These are phyloP conservation scores for Clitopilus passeckerianus DNA, from an alignment of 768 basidiomycete species.

Conservation along the genomic window DNA sequence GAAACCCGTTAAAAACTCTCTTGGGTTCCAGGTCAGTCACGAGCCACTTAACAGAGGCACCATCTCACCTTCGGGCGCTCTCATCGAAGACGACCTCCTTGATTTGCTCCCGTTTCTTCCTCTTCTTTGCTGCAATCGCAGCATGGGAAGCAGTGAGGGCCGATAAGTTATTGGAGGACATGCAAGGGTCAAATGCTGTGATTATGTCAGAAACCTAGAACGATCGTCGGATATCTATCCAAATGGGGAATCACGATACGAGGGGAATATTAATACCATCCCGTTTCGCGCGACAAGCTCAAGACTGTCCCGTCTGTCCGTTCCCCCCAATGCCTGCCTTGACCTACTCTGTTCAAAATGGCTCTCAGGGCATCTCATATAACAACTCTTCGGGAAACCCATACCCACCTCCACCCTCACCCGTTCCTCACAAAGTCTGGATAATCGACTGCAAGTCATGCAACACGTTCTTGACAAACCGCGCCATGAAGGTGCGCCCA, in stretches of 20 bases:
- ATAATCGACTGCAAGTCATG: conserved; percentile 76
- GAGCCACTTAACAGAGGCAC: conserved; percentile 1
- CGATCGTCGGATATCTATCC: conserved; percentile 1
- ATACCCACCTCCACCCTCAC: conserved; percentile 35
- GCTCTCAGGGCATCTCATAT: conserved; percentile 22
- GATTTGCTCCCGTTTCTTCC: conserved; percentile 60
- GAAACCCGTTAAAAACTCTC: conserved; percentile 91
- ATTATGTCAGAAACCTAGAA: not conserved
- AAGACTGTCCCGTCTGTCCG: not conserved
- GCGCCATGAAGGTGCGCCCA: conserved; percentile 70
- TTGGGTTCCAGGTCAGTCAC: conserved; percentile 24
- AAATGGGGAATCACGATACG: conserved; percentile 1
- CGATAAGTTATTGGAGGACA: conserved; percentile 28
- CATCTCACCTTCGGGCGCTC: conserved; percentile 63
- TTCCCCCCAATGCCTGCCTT: conserved; percentile 7
- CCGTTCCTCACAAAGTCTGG: conserved; percentile 70
- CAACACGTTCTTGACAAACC: conserved; percentile 70
- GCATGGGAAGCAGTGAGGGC: conserved; percentile 60
- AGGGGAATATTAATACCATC: not conserved
- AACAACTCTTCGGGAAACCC: conserved; percentile 14
- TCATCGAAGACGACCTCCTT: conserved; percentile 87
- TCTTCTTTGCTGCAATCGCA: conserved; percentile 63
- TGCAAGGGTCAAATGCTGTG: not conserved
- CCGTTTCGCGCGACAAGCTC: not conserved
- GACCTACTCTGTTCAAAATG: conserved; percentile 3